Evolutionary conservation across 2,329 filamentous ascomycete species (phyloP).

Genomic region (Trichoderma polysporum): DNA sequence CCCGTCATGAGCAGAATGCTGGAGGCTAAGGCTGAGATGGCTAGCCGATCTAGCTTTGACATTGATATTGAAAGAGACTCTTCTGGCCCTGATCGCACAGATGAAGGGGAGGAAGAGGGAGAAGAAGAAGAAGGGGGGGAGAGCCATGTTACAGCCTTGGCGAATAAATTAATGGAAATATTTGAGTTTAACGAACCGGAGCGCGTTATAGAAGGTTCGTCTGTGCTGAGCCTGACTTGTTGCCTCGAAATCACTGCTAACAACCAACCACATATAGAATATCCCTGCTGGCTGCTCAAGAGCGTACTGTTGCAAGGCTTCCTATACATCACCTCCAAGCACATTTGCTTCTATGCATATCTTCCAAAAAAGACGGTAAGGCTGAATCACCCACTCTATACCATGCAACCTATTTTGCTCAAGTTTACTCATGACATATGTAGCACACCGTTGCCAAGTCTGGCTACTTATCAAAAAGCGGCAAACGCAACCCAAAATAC

Average conservation of each 20-base stretch:
- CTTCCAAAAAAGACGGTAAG: conserved; percentile 86
- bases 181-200: conserved; percentile 81
- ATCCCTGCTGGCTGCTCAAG: conserved; percentile 89
- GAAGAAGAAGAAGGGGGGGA: conserved; percentile 30
- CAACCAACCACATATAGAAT: conserved; percentile 56
- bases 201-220: conserved; percentile 73
- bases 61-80: conserved; percentile 52
- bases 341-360: conserved; percentile 97
- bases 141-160: conserved; percentile 58
- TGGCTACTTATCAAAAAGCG: conserved; percentile 84
- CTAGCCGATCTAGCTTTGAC: conserved; percentile 58
- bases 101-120: conserved; percentile 26
- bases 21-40: conserved; percentile 66
- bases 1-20: conserved; percentile 78
- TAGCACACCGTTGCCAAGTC: conserved; percentile 77
- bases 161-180: conserved; percentile 74
- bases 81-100: conserved; percentile 38
- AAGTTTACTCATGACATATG: conserved; percentile 22
- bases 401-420: background rate
- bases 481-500: conserved; percentile 83
- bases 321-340: conserved; percentile 89
- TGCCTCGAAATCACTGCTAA: background rate
- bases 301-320: conserved; percentile 91
- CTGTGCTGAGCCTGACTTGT: background rate
- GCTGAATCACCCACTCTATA: background rate